Evolutionary conservation across 208 protist genomes (phyloP).

Genomic region (Willaertia magna): DNA sequence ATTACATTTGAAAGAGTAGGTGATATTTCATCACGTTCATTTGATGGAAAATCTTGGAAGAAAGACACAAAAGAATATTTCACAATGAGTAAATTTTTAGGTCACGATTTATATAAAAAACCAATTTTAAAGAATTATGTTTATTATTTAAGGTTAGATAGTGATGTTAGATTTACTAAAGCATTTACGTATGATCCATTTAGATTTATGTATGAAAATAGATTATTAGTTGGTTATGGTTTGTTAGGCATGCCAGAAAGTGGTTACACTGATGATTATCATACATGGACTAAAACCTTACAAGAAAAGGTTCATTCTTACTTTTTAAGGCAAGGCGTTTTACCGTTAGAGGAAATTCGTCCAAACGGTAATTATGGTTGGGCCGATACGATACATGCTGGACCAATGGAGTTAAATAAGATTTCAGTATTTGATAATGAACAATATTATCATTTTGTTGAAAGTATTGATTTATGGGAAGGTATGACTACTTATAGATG

Average conservation of each 20-base stretch:
- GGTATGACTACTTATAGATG: too few relatives aligned
- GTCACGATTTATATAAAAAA: not conserved
- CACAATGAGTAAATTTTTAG: not conserved
- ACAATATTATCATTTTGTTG: too few relatives aligned
- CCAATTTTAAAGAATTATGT: not conserved
- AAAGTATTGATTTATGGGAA: too few relatives aligned
- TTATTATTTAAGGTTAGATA: not conserved
- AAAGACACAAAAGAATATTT: not conserved
- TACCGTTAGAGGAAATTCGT: not conserved
- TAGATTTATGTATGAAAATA: not conserved
- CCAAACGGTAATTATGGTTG: not conserved
- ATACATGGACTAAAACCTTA: not conserved
- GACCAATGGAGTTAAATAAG: too few relatives aligned
- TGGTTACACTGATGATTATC: too few relatives aligned
- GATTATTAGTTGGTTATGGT: not conserved
- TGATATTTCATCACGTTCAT: not conserved
- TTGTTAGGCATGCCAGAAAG: not conserved
- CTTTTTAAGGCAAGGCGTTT: not conserved
- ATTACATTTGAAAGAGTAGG: not conserved
- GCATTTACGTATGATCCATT: not conserved
- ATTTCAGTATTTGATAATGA: too few relatives aligned
- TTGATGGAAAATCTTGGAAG: not conserved
- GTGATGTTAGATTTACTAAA: not conserved
- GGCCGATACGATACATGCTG: not conserved
- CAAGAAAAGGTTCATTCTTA: not conserved